A percentile compares a stretch with the other conserved stretches of the same genome.
phyloP scores from a whole-genome alignment of 225 moss, liverwort and hornwort species.

The Pseudoscleropodium purum region DNA sequence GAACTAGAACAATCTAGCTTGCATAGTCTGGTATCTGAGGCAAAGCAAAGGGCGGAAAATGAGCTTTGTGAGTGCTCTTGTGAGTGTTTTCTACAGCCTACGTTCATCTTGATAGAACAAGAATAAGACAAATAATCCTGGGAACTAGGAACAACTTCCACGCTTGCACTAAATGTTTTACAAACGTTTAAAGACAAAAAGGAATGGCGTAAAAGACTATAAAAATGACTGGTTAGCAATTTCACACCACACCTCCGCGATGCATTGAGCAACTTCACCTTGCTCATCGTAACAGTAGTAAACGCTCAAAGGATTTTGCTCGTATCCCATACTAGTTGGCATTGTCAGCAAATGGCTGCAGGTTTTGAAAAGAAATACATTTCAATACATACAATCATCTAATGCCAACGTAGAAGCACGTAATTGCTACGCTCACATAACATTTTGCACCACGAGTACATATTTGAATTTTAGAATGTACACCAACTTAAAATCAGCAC shows the following conservation, averaged over 20 bases:
- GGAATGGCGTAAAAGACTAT: neutral
- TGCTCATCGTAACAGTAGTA: conserved; percentile 80
- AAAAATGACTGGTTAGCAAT: neutral
- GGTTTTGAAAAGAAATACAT: neutral
- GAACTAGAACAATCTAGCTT: neutral
- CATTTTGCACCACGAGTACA: neutral
- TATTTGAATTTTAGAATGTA: neutral
- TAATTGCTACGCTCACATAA: neutral
- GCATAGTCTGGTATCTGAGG: neutral
- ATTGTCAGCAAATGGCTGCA: conserved; percentile 67
- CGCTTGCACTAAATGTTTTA: neutral
- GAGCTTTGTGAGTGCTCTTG: neutral
- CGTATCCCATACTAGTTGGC: conserved; percentile 71
- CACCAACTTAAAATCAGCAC: neutral
- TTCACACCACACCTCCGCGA: conserved; percentile 66
- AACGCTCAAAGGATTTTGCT: conserved; percentile 86
- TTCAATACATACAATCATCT: neutral
- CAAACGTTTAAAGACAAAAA: neutral
- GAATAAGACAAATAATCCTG: neutral
- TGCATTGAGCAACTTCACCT: conserved; percentile 40
- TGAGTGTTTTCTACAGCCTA: neutral
- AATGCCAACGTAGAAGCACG: neutral
- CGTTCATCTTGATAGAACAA: neutral
- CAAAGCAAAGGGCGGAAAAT: neutral
- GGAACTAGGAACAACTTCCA: neutral